Conservation (phyloP, 139 green algal genomes). For the Picochlorum sp. region DNA sequence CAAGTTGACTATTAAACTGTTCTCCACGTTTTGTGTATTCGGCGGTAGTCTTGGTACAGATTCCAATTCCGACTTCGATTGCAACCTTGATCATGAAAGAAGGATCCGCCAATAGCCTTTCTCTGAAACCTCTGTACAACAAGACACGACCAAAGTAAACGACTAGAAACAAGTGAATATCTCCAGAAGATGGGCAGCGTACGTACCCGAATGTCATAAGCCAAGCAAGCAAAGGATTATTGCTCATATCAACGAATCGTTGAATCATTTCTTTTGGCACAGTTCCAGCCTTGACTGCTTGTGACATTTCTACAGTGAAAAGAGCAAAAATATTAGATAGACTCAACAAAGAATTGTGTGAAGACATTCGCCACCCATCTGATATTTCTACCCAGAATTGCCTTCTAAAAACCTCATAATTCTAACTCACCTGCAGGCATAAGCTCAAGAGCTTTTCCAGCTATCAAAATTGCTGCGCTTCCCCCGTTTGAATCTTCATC, state of each 20-base stretch:
- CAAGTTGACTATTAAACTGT: constrained; percentile 62
- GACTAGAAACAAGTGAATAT: neutral
- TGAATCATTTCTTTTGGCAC: constrained; percentile 50
- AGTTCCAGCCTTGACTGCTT: constrained; percentile 43
- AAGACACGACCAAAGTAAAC: constrained; percentile 3
- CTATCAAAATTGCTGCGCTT: constrained; percentile 8
- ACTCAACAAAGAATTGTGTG: too few species aligned
- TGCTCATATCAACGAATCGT: constrained; percentile 61
- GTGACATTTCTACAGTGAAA: too few species aligned
- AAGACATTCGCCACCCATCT: too few species aligned
- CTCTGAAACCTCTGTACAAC: constrained; percentile 62
- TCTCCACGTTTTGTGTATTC: constrained; percentile 71
- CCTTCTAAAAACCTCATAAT: too few species aligned
- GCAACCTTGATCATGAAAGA: constrained; percentile 83
- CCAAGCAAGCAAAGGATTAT: constrained; percentile 45
- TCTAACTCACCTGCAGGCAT: constrained; percentile 15
- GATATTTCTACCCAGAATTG: too few species aligned
- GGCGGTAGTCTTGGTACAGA: constrained; percentile 84
- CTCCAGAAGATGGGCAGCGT: too few species aligned
- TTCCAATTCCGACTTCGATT: constrained; percentile 79
- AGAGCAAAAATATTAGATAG: too few species aligned
- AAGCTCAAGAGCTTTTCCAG: constrained; percentile 17
- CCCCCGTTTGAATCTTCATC: neutral
- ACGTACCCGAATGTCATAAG: constrained; percentile 32
- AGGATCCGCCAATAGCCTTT: constrained; percentile 86